A percentile compares a stretch with the other conserved stretches of the same genome.
phyloP scores from a whole-genome alignment of 352 stramenopile species.

The Globisporangium paddicum region DNA sequence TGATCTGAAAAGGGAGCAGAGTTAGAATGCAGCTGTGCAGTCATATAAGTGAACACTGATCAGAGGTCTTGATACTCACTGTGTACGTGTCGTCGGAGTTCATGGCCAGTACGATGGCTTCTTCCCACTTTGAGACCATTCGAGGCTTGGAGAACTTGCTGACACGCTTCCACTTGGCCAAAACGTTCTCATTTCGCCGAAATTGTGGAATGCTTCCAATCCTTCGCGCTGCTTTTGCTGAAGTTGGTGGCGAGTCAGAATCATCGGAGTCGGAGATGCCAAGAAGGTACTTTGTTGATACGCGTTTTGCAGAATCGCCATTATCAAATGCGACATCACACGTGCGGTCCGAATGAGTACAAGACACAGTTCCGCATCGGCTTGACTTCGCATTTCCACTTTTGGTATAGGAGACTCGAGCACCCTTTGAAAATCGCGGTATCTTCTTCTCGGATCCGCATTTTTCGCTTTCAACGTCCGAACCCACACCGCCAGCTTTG shows the following conservation, averaged over 20 bases:
- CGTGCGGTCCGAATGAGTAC: slow-evolving; percentile 43
- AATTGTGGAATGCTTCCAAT: slow-evolving; percentile 16
- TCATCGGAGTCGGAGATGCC: slow-evolving; percentile 29
- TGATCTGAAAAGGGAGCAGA: slow-evolving; percentile 31
- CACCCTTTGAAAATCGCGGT: slow-evolving; percentile 16
- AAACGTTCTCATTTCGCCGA: slow-evolving; percentile 25
- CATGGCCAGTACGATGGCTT: slow-evolving; percentile 26
- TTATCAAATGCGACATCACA: slow-evolving; percentile 62
- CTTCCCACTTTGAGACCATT: slow-evolving; percentile 21
- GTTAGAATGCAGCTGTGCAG: neutral
- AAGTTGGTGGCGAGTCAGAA: slow-evolving; percentile 12
- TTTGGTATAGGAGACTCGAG: slow-evolving; percentile 35
- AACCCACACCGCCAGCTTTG: too few species aligned
- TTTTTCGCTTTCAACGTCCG: neutral
- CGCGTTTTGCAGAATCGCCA: slow-evolving; percentile 33
- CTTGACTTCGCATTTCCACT: slow-evolving; percentile 22
- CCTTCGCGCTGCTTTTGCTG: neutral
- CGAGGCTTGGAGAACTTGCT: slow-evolving; percentile 37
- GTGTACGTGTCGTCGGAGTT: slow-evolving; percentile 38
- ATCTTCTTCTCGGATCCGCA: neutral
- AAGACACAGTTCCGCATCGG: slow-evolving; percentile 27
- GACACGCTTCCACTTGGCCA: slow-evolving; percentile 29
- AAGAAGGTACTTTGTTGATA: slow-evolving; percentile 22
- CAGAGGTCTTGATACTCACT: slow-evolving; percentile 9
- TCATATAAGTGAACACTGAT: neutral